phyloP scores from a whole-genome alignment of 2,329 filamentous ascomycete genomes.

The Alternaria ethzedia region DNA sequence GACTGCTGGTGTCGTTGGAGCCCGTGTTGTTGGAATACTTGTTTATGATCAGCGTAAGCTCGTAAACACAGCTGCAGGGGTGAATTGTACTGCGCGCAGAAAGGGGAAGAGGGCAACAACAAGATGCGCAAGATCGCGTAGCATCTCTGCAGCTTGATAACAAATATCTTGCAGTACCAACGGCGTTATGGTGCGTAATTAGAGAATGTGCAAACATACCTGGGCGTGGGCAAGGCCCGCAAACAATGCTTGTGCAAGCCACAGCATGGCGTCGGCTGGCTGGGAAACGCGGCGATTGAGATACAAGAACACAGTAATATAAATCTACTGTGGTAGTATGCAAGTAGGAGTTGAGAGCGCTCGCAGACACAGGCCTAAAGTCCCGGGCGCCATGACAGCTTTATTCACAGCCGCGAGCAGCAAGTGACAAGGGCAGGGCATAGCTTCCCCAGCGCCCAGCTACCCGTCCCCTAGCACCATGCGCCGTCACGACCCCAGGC shows the following conservation, averaged over 20 bases:
- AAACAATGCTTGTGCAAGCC: constrained; percentile 46
- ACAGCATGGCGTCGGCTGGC: constrained; percentile 42
- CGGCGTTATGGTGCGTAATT: constrained; percentile 15
- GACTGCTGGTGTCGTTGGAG: constrained; percentile 29
- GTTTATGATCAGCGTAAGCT: constrained; percentile 34
- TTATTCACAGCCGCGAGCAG: constrained; percentile 14
- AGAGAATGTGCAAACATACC: constrained; percentile 31
- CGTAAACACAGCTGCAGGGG: constrained; percentile 25
- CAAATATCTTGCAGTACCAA: constrained; percentile 11
- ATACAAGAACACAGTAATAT: constrained; percentile 17
- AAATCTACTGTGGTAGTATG: constrained; percentile 17
- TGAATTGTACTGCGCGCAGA: constrained; percentile 32
- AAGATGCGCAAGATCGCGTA: constrained; percentile 25
- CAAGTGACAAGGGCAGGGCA: constrained; percentile 7
- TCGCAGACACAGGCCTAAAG: constrained; percentile 6
- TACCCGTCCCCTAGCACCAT: constrained; percentile 21
- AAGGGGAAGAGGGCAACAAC: constrained; percentile 41
- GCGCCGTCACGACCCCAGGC: constrained; percentile 14
- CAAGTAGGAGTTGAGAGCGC: constrained; percentile 21
- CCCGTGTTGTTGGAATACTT: constrained; percentile 37
- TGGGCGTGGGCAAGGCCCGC: constrained; percentile 39
- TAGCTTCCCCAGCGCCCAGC: constrained; percentile 19
- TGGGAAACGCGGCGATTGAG: constrained; percentile 15
- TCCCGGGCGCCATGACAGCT: constrained; percentile 24
- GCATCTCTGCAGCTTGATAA: constrained; percentile 37